These are phyloP conservation scores for Starmerella stigmatis DNA, from an alignment of 805 yeast species.

Conservation along the genomic window DNA sequence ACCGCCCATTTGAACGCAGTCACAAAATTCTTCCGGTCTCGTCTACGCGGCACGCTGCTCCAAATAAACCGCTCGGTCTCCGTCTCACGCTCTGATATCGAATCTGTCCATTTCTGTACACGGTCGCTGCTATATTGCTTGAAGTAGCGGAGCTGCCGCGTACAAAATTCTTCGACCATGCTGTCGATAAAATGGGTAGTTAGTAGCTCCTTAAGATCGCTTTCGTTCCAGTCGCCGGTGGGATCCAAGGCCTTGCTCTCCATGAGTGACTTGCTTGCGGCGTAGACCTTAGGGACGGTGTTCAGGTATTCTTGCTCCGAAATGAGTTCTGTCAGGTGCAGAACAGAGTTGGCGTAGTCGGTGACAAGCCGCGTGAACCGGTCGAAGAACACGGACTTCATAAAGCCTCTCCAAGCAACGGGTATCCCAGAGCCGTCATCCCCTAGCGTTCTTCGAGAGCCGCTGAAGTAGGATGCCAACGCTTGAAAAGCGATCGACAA, in stretches of 20 bases:
- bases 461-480: conserved; percentile 4
- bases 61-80: conserved; percentile 41
- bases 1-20: conserved; percentile 36
- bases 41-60: conserved; percentile 37
- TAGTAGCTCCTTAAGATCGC: conserved; percentile 4
- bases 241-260: conserved; percentile 6
- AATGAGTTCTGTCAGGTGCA: conserved; percentile 2
- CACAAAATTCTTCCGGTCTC: conserved; percentile 43
- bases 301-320: conserved; percentile 15
- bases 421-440: conserved; percentile 8
- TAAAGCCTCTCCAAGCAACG: background rate
- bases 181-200: conserved; percentile 6
- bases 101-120: conserved; percentile 29
- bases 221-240: background rate
- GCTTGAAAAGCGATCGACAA: background rate
- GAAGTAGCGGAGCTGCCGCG: conserved; percentile 20
- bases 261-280: conserved; percentile 5
- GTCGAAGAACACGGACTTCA: conserved; percentile 2
- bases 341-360: conserved; percentile 3
- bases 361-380: conserved; percentile 2
- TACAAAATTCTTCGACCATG: conserved; percentile 18
- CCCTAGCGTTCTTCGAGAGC: background rate
- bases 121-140: conserved; percentile 25
- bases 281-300: conserved; percentile 9
- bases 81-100: conserved; percentile 37